Base-by-base conservation (phyloP, 768 basidiomycete species). In the Tephrocybe rancida region DNA sequence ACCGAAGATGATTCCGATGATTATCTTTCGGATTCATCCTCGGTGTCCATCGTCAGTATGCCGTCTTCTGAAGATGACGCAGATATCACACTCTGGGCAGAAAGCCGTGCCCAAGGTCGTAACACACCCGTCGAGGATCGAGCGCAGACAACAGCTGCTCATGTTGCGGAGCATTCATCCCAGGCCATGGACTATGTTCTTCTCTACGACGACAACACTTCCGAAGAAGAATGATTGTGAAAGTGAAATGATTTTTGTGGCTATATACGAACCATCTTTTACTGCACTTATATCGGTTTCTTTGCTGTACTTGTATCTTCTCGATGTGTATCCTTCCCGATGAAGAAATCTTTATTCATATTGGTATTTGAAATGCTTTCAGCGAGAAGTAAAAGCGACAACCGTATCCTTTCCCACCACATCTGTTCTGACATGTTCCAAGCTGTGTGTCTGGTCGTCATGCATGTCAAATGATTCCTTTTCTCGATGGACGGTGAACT, bases 151-250 rank as follows among this genome's bases (percentile, higher is more conserved):
- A 30, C 72, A 65, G 55, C 55, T 44, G 56, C 66, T 54, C 47
- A 70, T 57, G 50, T 56, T 9, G 57, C 57, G 45, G 57, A 64
- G 57, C 54, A 70, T 59, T 39, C 60, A 8, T 57, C 61, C 34
- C 70, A 75, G 32, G 65, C 65, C 5, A 67, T 79, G 58, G 87
- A 90, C 56, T 91, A 88, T 62, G 87, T 90, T 13, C 74, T 91
- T 51, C 67, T 90, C 53, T 90, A 88, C 58, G 89, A 89, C 62
- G 84, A 83, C 55, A 75, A 73, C 45, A 80, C 79, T 6, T 82
- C 81, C 0, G 83, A 83, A 29, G 82, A 80, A 35, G 80, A 82
- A 27, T 69, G 47, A 65, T n/a, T 37, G 25, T 16, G 4, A 37
- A 37, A 4, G 35, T 7, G 11, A 7, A 7, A 7, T 50, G 11